Evolutionary conservation across 192 early-diverging fungal species (phyloP), one percentile per base, ranked within the genome.

Genomic region (Backusella morwellensis): DNA sequence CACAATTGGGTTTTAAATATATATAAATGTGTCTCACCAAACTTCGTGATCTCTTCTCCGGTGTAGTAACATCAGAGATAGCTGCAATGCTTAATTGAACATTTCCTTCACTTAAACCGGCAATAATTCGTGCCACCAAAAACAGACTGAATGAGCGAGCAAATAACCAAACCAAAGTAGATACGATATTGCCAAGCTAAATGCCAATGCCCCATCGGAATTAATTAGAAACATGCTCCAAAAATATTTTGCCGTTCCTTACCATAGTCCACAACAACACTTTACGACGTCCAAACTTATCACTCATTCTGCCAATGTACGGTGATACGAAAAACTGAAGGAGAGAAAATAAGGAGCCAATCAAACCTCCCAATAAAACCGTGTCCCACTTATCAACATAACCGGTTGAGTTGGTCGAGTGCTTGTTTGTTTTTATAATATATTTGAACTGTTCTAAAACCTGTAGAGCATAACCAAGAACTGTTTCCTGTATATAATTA

Each of bases 81-180:
- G 98, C 96, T 0, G 98, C 97, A 44, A 95, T 95, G 3, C 93
- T 95, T 54, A 99, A 90, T 84, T 99, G 98, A 17, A 99, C 96
- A 77, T 99, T 99, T 54, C 98, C 98, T 79, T 99, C 98, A 68
- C 94, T 96, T 72, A 99, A 85, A 12, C 98, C 98, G 4, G 93
- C 98, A 52, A 99, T 88, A 50, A 97, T 83, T 11, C 98, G 85
- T 6, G 96, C 93, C 6, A 91, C 77, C 35, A 99, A 88, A 80
- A 99, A 99, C 35, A 87, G 78, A 50, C 89, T 86, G 76, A 99
- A 99, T 15, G 93, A 88, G 44, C 86, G 80, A 0, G 95, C 90
- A 77, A 97, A 95, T 38, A 96, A 85, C 98, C 98, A 99, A n/a
- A 98, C 77, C 14, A 92, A 77, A 71, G 95, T 96, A 41, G 96